Evolutionary conservation across 139 green algal genomes (phyloP).

Genomic region (Mesostigma viride): DNA sequence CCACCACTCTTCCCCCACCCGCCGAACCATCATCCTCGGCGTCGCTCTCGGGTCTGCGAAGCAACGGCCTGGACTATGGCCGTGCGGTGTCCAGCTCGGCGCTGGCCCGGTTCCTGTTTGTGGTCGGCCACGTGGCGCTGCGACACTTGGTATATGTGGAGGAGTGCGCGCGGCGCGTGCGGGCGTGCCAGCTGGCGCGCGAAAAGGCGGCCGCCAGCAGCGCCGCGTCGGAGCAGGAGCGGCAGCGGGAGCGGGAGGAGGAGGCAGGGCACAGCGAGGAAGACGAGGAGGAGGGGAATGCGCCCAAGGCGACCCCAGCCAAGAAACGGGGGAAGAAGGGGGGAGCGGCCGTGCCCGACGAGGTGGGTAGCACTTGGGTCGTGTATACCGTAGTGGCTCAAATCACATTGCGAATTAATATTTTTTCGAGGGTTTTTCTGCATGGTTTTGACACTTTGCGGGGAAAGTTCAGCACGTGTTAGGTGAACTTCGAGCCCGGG

Average conservation of each 20-base stretch:
- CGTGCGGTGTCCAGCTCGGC: constrained; percentile 8
- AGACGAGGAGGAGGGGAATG: no score
- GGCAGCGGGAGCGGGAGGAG: background rate
- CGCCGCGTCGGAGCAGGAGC: background rate
- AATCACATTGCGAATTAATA: no score
- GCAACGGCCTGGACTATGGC: background rate
- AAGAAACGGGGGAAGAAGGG: constrained; percentile 3
- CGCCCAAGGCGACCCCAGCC: no score
- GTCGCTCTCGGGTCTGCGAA: background rate
- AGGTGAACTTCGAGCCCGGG: no score
- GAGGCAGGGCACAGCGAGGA: background rate
- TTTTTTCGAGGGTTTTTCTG: no score
- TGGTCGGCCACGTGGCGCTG: constrained; percentile 62
- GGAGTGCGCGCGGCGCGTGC: constrained; percentile 42
- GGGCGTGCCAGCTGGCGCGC: constrained; percentile 12
- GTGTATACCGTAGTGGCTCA: no score
- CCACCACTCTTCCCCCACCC: no score
- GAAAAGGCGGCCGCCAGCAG: constrained; percentile 12
- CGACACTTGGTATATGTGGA: constrained; percentile 71
- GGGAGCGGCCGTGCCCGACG: no score
- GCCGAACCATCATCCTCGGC: no score
- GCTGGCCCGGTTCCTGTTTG: constrained; percentile 59
- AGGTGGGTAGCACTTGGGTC: no score
- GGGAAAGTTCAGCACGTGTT: no score
- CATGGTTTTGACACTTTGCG: no score